Evolutionary conservation across 106 monocot genomes (phyloP), one percentile per base, ranked within the genome.

Genomic region (Cymbidium sinense): DNA sequence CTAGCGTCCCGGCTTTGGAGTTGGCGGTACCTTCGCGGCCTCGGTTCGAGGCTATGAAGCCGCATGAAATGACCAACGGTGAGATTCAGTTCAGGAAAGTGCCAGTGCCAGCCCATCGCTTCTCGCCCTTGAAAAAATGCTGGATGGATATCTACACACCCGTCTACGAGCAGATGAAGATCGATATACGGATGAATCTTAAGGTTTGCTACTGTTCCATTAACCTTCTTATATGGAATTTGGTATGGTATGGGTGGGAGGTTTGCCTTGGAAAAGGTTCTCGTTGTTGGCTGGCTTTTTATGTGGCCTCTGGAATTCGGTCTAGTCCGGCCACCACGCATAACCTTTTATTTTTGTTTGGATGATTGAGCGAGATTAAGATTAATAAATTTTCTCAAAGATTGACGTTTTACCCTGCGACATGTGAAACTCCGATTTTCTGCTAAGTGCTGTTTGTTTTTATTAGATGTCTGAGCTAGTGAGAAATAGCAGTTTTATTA

Each of bases 101-200:
- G 72, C 50, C 80, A 11, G 93, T 91, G 0, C 93, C 96, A 39
- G 75, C 85, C 5, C 87, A 93, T 75, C 84, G 96, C 5, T 91
- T 85, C 77, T 86, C 93, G 23, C 89, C 96, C 18, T 65, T 93
- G 76, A 93, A 96, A 75, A 82, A 83, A 62, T 50, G 50, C 52
- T 96, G 96, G 93, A 91, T 96, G 93, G 96, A 96, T 36, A 91
- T 93, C 36, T 93, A 93, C 74, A 89, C 82, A 11, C 91, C 91
- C 13, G 78, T 96, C n/a, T 91, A 88, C 79, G 93, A 93, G 31
- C 89, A 96, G 78, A 96, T 96, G 96, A 89, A 93, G 86, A 77
- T 96, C 70, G 96, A 96, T 52, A 89, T 96, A 74, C 85, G 96
- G 74, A 96, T 96, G 96, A 96, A 96, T 76, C 91, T 93, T 62